Conservation (phyloP, 192 early-diverging fungal genomes). For the Coemansia sp. region DNA sequence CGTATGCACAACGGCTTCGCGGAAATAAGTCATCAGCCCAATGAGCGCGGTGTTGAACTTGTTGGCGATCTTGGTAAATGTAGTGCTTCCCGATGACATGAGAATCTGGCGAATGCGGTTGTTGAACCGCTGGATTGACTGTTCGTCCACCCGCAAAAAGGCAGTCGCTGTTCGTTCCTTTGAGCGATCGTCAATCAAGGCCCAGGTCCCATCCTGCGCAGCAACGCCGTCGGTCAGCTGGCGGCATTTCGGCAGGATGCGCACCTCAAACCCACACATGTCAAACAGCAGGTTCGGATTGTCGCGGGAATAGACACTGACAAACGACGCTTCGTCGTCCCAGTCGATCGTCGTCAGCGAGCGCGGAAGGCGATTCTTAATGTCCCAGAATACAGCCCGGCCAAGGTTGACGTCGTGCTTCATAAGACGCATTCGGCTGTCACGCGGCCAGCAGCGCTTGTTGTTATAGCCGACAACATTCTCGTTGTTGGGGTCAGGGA, state of each 20-base stretch:
- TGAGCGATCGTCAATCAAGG: constrained; percentile 92
- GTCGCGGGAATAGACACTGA: constrained; percentile 94
- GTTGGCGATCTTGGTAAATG: constrained; percentile 98
- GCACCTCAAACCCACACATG: constrained; percentile 90
- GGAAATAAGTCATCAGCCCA: constrained; percentile 97
- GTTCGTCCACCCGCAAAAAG: constrained; percentile 94
- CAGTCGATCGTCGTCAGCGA: constrained; percentile 97
- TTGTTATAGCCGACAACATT: constrained; percentile 98
- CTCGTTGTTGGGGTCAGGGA: constrained; percentile 98
- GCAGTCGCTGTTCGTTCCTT: constrained; percentile 99
- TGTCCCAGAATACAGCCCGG: constrained; percentile 98
- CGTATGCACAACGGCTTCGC: constrained; percentile 97
- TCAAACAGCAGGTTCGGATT: constrained; percentile 97
- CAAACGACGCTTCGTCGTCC: constrained; percentile 85
- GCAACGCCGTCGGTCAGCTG: constrained; percentile 72
- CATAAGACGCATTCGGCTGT: constrained; percentile 98
- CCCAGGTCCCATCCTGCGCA: constrained; percentile 72
- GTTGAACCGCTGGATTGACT: constrained; percentile 86
- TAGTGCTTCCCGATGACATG: constrained; percentile 96
- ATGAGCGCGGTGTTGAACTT: constrained; percentile 92
- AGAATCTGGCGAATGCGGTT: constrained; percentile 97
- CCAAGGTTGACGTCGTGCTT: constrained; percentile 98
- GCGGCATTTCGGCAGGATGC: constrained; percentile 92
- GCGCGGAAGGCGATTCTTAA: constrained; percentile 95
- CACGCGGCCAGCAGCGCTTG: constrained; percentile 98